Percentiles rank a stretch among this genome's conserved stretches.
Evolutionary conservation across 2,329 filamentous ascomycete genomes (phyloP).

Genomic region (Fusarium scirpi): DNA sequence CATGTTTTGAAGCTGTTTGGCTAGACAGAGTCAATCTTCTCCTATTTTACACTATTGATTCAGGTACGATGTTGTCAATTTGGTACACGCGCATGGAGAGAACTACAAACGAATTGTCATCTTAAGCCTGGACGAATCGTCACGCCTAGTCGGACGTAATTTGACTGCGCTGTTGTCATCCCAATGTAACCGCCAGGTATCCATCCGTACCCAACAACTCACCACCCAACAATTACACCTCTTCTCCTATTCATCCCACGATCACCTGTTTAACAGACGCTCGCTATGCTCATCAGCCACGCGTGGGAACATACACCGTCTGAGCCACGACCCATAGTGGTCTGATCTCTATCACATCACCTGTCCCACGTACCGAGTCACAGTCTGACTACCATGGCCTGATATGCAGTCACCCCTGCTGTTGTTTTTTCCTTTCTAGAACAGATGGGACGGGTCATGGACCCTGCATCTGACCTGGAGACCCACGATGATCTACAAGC

Average conservation of each 20-base stretch:
- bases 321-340: slow-evolving; percentile 45
- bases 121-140: not conserved
- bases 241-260: slow-evolving; percentile 3
- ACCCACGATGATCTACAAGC: slow-evolving; percentile 26
- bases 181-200: not conserved
- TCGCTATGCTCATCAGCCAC: slow-evolving; percentile 24
- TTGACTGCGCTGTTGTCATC: not conserved
- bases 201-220: not conserved
- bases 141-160: too few relatives aligned
- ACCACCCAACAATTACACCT: not conserved
- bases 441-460: slow-evolving; percentile 2
- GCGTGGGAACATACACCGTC: slow-evolving; percentile 29
- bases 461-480: slow-evolving; percentile 26
- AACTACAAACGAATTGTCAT: not conserved
- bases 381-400: slow-evolving; percentile 19
- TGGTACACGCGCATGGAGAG: not conserved
- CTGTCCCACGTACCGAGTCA: slow-evolving; percentile 17
- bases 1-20: not conserved
- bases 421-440: slow-evolving; percentile 11
- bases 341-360: slow-evolving; percentile 41
- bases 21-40: not conserved
- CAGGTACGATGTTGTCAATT: not conserved
- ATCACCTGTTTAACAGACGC: slow-evolving; percentile 17
- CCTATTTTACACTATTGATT: not conserved
- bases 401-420: slow-evolving; percentile 4